These are phyloP conservation scores for Austroboletus festivus DNA, from an alignment of 768 basidiomycete species.

Conservation along the genomic window DNA sequence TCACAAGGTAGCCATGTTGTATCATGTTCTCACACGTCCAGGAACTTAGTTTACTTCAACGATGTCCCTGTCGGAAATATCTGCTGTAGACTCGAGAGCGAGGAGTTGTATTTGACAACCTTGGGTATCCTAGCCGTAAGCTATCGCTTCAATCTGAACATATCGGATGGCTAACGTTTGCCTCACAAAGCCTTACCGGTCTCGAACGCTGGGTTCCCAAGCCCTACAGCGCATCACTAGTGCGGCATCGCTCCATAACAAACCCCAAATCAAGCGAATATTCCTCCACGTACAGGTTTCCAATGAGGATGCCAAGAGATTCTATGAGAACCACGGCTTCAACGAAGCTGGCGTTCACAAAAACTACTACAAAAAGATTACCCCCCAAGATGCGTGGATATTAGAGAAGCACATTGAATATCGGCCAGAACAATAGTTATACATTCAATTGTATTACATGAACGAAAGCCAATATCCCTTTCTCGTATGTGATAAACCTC, in stretches of 20 bases:
- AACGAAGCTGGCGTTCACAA: slow-evolving; percentile 59
- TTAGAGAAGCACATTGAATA: slow-evolving; percentile 58
- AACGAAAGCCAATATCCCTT: slow-evolving; percentile 5
- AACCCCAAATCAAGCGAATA: slow-evolving; percentile 63
- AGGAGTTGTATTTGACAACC: slow-evolving; percentile 76
- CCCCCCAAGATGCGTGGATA: slow-evolving; percentile 83
- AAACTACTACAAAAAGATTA: slow-evolving; percentile 88
- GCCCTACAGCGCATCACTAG: slow-evolving; percentile 64
- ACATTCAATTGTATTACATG: slow-evolving; percentile 26
- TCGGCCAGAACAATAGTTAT: slow-evolving; percentile 22
- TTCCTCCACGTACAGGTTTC: slow-evolving; percentile 88
- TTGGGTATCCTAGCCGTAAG: slow-evolving; percentile 87
- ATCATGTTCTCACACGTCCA: slow-evolving; percentile 23
- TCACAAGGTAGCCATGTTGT: slow-evolving; percentile 10
- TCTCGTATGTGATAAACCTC: slow-evolving; percentile 14
- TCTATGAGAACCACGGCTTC: slow-evolving; percentile 86
- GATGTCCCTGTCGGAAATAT: slow-evolving; percentile 89
- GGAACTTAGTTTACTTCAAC: slow-evolving; percentile 78
- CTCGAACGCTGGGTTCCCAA: slow-evolving; percentile 69
- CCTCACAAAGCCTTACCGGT: slow-evolving; percentile 72
- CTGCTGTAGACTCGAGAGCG: slow-evolving; percentile 78
- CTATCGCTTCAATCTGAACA: slow-evolving; percentile 15
- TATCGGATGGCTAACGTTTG: slow-evolving; percentile 15
- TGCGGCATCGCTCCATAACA: slow-evolving; percentile 56
- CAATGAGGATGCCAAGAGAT: slow-evolving; percentile 70